Evolutionary conservation across 495 filamentous ascomycete species (phyloP).

Genomic region (Penicillium paxilli): DNA sequence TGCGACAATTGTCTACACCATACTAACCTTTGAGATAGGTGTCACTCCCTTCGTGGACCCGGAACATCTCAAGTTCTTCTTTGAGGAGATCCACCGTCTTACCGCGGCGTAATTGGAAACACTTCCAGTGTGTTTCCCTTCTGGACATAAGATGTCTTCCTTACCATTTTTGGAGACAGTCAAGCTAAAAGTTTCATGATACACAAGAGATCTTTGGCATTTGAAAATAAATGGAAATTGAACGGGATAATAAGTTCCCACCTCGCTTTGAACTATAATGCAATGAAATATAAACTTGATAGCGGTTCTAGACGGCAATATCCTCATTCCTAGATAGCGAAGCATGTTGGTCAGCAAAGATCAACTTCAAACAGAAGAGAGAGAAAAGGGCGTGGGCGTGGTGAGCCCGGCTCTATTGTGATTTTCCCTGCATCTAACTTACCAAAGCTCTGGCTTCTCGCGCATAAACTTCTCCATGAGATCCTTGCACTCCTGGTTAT

Average conservation of each 20-base stretch:
- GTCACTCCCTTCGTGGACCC: conserved; percentile 93
- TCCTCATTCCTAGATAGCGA: conserved; percentile 67
- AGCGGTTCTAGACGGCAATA: conserved; percentile 57
- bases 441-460: conserved; percentile 78
- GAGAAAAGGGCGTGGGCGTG: neutral
- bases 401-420: too few species aligned
- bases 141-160: conserved; percentile 12
- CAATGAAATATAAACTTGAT: neutral
- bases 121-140: neutral
- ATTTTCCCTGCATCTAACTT: conserved; percentile 24
- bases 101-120: conserved; percentile 20
- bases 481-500: conserved; percentile 66
- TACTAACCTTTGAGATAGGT: conserved; percentile 47
- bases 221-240: conserved; percentile 4
- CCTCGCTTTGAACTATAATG: neutral
- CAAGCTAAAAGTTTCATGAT: conserved; percentile 13
- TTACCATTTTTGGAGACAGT: conserved; percentile 7
- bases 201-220: conserved; percentile 1
- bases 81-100: conserved; percentile 82
- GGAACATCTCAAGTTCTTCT: conserved; percentile 88
- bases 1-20: neutral
- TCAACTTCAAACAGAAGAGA: conserved; percentile 3
- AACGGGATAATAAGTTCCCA: neutral
- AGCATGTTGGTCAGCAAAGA: conserved; percentile 17
- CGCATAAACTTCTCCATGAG: conserved; percentile 78